Percentiles rank a stretch among this genome's conserved stretches.
Evolutionary conservation across 2,329 filamentous ascomycete genomes (phyloP).

Genomic region (Plenodomus biglobosus): DNA sequence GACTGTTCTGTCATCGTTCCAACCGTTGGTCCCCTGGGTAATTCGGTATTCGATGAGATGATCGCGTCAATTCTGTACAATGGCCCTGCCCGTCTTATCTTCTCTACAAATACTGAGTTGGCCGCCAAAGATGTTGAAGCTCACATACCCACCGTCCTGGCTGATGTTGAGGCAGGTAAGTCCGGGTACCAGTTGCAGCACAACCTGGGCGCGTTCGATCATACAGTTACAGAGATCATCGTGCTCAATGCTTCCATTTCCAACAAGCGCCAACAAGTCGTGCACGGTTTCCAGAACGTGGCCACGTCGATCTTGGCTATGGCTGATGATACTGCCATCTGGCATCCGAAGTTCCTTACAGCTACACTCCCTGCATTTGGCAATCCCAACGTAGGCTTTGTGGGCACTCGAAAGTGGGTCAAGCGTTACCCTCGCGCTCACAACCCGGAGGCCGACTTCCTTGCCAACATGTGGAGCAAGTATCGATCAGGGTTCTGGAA

Average conservation of each 20-base stretch:
- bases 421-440: conserved; percentile 8
- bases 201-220: neutral
- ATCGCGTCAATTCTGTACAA: conserved; percentile 16
- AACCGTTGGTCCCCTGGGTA: conserved; percentile 17
- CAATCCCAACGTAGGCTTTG: conserved; percentile 19
- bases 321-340: conserved; percentile 25
- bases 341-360: conserved; percentile 16
- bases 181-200: conserved; percentile 13
- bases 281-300: conserved; percentile 9
- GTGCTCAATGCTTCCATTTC: conserved; percentile 12
- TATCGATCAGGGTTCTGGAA: conserved; percentile 27
- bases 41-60: conserved; percentile 11
- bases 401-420: conserved; percentile 30
- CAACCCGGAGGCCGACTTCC: neutral
- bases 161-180: neutral
- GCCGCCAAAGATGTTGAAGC: conserved; percentile 4
- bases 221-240: conserved; percentile 3
- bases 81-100: conserved; percentile 16
- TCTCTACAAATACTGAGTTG: conserved; percentile 13
- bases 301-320: conserved; percentile 14
- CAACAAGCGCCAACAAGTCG: conserved; percentile 24
- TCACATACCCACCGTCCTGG: neutral
- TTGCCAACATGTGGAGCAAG: conserved; percentile 4
- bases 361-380: conserved; percentile 22
- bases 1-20: conserved; percentile 26